These are phyloP conservation scores for Collybia nuda DNA, from an alignment of 768 basidiomycete genomes.

Conservation along the genomic window DNA sequence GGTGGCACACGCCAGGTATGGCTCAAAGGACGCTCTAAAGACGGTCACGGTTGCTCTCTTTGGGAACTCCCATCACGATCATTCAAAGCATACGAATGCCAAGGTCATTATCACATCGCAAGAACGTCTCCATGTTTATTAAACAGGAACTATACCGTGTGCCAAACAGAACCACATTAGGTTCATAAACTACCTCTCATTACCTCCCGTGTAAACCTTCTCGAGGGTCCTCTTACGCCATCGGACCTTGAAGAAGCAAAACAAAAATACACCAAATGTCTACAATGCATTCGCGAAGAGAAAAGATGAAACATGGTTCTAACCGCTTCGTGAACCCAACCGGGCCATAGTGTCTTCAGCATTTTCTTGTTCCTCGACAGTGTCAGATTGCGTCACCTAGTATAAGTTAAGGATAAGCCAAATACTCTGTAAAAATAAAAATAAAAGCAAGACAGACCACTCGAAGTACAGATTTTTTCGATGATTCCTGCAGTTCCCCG, in stretches of 20 bases:
- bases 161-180: background rate
- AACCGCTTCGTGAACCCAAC: constrained; percentile 71
- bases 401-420: background rate
- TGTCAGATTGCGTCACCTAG: constrained; percentile 85
- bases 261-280: constrained; percentile 17
- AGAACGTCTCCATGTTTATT: background rate
- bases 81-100: background rate
- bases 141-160: too few species aligned
- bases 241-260: constrained; percentile 38
- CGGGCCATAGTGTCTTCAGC: constrained; percentile 80
- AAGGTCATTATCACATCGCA: background rate
- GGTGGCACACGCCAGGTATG: too few species aligned
- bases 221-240: constrained; percentile 30
- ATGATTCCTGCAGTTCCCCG: constrained; percentile 97
- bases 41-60: background rate
- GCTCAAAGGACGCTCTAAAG: too few species aligned
- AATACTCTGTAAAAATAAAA: background rate
- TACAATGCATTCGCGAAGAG: constrained; percentile 11
- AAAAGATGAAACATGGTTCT: constrained; percentile 31
- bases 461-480: constrained; percentile 83
- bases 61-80: background rate
- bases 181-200: background rate
- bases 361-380: constrained; percentile 83
- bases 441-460: constrained; percentile 34
- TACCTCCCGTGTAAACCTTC: too few species aligned